phyloP scores from a whole-genome alignment of 73 alveolate species.

The Uronychia setigera region DNA sequence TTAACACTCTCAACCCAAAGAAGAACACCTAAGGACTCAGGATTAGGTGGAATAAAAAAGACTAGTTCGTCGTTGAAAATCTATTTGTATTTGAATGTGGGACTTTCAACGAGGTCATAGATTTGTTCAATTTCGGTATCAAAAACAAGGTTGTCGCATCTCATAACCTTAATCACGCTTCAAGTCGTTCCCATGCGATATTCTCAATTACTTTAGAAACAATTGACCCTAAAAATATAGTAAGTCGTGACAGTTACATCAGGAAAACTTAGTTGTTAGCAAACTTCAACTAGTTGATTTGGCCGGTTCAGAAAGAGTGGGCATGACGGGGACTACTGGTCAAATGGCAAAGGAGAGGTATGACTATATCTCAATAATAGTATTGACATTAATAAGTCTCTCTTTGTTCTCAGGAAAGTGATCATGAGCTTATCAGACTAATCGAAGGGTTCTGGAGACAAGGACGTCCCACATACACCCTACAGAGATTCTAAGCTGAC shows the following conservation, averaged over 20 bases:
- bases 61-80: conserved; percentile 72
- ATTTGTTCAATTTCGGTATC: conserved; percentile 69
- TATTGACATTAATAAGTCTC: conserved; percentile 88
- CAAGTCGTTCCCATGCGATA: conserved; percentile 72
- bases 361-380: conserved; percentile 45
- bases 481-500: conserved; percentile 62
- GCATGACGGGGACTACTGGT: conserved; percentile 85
- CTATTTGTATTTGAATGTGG: conserved; percentile 69
- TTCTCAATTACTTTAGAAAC: conserved; percentile 91
- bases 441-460: background rate
- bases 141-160: conserved; percentile 77
- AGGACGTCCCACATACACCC: conserved; percentile 43
- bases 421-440: conserved; percentile 80
- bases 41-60: conserved; percentile 71
- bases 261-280: conserved; percentile 67
- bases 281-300: conserved; percentile 89
- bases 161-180: conserved; percentile 66
- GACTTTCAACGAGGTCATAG: conserved; percentile 66
- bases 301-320: conserved; percentile 94
- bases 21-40: conserved; percentile 50
- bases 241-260: conserved; percentile 21
- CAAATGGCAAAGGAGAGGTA: conserved; percentile 73
- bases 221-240: conserved; percentile 62
- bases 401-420: conserved; percentile 86
- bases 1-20: background rate